These are phyloP conservation scores for Ogataea ramenticola DNA, from an alignment of 805 yeast genomes.

Conservation along the genomic window DNA sequence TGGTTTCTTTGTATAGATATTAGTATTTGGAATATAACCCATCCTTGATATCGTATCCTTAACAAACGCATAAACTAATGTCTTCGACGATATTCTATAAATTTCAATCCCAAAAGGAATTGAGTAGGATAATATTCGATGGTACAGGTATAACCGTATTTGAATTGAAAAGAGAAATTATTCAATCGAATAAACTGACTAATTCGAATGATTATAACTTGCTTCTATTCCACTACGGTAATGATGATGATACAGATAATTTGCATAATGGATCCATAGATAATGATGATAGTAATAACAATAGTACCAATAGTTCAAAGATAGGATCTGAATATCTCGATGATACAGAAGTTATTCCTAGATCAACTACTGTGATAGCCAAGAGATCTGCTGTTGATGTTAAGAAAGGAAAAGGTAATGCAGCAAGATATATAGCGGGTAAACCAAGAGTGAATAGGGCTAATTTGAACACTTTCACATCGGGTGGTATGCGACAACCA, in stretches of 20 bases:
- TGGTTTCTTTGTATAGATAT: too few relatives aligned
- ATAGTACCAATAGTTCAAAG: background rate
- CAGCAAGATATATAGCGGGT: constrained; percentile 66
- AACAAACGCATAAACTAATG: too few relatives aligned
- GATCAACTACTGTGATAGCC: constrained; percentile 80
- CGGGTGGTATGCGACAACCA: too few relatives aligned
- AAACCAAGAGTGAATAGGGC: constrained; percentile 43
- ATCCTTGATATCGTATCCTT: too few relatives aligned
- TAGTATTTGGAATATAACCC: too few relatives aligned
- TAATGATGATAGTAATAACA: too few relatives aligned
- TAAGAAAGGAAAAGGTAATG: constrained; percentile 44
- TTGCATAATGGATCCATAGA: background rate
- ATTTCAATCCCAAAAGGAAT: constrained; percentile 76
- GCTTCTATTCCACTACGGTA: constrained; percentile 48
- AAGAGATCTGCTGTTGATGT: constrained; percentile 63
- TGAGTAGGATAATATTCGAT: constrained; percentile 77
- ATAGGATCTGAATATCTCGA: constrained; percentile 55
- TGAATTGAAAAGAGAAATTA: constrained; percentile 88
- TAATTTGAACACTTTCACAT: too few relatives aligned
- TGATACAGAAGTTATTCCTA: constrained; percentile 84
- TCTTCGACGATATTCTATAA: constrained; percentile 83
- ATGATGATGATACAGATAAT: constrained; percentile 9
- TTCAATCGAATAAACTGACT: constrained; percentile 70
- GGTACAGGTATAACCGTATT: constrained; percentile 96
- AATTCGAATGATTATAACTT: constrained; percentile 82